Evolutionary conservation across 192 early-diverging fungal genomes (phyloP).

Genomic region (Umbelopsis vinacea): DNA sequence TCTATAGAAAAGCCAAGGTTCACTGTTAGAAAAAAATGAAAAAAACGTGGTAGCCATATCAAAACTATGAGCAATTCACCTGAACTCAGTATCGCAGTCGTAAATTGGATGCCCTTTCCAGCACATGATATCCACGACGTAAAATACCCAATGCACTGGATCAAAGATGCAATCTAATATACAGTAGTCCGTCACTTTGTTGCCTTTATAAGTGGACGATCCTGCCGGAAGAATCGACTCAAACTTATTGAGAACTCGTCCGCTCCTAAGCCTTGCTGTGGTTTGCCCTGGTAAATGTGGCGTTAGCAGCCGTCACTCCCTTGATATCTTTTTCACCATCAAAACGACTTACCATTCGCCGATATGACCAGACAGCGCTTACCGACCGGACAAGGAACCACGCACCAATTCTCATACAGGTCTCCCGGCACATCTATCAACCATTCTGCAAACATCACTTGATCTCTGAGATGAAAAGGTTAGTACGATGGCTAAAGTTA

Average conservation of each 20-base stretch:
- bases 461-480: constrained; percentile 43
- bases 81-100: constrained; percentile 65
- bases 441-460: constrained; percentile 61
- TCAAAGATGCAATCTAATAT: constrained; percentile 65
- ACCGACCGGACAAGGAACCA: constrained; percentile 58
- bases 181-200: constrained; percentile 53
- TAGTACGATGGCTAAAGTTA: too few species aligned
- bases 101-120: constrained; percentile 66
- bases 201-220: constrained; percentile 48
- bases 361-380: constrained; percentile 61
- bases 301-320: neutral
- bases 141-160: constrained; percentile 51
- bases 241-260: constrained; percentile 45
- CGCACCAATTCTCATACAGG: constrained; percentile 52
- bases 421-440: constrained; percentile 54
- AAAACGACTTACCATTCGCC: constrained; percentile 44
- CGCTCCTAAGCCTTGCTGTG: constrained; percentile 37
- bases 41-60: neutral
- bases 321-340: constrained; percentile 2
- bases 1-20: too few species aligned
- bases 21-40: too few species aligned
- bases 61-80: constrained; percentile 22
- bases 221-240: constrained; percentile 60
- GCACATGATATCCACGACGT: constrained; percentile 65
- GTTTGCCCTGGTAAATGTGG: constrained; percentile 37